Evolutionary conservation across 495 filamentous ascomycete species (phyloP).

Genomic region (Annulohypoxylon bovei): DNA sequence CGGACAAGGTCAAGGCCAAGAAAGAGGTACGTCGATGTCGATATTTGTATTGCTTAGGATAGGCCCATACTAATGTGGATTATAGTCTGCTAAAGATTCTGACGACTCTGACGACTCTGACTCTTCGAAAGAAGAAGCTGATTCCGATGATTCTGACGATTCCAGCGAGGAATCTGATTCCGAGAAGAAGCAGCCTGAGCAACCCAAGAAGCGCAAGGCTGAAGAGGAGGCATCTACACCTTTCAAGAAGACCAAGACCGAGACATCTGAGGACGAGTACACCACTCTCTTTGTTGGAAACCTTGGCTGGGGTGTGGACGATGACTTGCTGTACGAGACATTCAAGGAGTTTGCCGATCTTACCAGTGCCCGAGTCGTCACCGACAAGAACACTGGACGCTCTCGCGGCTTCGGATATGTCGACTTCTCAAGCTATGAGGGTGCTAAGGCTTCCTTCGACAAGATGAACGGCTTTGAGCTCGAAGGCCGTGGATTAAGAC

Average conservation of each 20-base stretch:
- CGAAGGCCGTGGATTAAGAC: constrained; percentile 86
- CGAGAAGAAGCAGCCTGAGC: constrained; percentile 63
- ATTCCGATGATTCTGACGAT: constrained; percentile 48
- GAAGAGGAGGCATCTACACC: constrained; percentile 67
- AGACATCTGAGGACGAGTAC: constrained; percentile 61
- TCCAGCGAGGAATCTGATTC: constrained; percentile 57
- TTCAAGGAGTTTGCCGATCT: constrained; percentile 87
- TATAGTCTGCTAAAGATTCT: constrained; percentile 27
- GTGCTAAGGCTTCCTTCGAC: constrained; percentile 79
- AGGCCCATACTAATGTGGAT: constrained; percentile 18
- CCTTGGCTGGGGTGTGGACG: constrained; percentile 94
- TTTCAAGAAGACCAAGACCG: constrained; percentile 88
- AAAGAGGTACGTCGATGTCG: constrained; percentile 46
- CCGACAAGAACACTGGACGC: constrained; percentile 81
- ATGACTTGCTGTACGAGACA: constrained; percentile 86
- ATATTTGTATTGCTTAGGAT: neutral
- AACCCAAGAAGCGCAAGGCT: constrained; percentile 92
- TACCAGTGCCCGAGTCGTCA: constrained; percentile 79
- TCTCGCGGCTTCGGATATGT: constrained; percentile 98
- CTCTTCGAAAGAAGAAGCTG: constrained; percentile 55
- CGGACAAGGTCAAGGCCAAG: constrained; percentile 58
- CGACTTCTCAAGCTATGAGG: constrained; percentile 77
- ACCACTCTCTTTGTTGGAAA: constrained; percentile 88
- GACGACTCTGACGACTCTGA: constrained; percentile 54
- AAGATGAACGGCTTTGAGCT: constrained; percentile 82